These are phyloP conservation scores for Plasmodium berghei DNA, from an alignment of 169 alveolate species.

Conservation along the genomic window DNA sequence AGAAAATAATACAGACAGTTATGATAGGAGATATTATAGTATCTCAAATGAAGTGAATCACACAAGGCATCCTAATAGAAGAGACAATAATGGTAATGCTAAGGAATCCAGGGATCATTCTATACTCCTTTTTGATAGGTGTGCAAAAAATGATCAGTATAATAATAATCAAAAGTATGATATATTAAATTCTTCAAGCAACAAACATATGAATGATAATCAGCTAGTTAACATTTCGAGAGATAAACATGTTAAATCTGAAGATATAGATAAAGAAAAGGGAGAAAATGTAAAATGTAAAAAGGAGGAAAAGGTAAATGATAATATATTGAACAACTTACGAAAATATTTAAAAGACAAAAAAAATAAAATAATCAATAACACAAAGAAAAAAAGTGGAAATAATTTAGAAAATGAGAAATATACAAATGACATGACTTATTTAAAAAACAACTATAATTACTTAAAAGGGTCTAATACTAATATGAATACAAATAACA, in stretches of 20 bases:
- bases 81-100: no score
- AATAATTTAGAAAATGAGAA: not conserved
- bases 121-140: no score
- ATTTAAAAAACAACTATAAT: not conserved
- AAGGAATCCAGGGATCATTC: no score
- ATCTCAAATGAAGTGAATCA: no score
- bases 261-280: not conserved
- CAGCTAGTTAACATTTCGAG: no score
- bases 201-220: no score
- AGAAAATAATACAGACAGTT: no score
- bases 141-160: no score
- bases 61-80: no score
- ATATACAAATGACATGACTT: not conserved
- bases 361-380: not conserved
- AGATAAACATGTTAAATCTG: not conserved
- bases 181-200: no score
- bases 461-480: not conserved
- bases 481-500: not conserved
- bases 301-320: conserved; percentile 15
- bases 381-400: conserved; percentile 2
- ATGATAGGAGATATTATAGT: no score
- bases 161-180: no score
- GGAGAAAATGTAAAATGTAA: not conserved
- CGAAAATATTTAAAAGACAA: conserved; percentile 16
- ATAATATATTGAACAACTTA: conserved; percentile 24